Evolutionary conservation across 2,329 filamentous ascomycete species (phyloP).

Genomic region (Teratosphaeria gauchensis): DNA sequence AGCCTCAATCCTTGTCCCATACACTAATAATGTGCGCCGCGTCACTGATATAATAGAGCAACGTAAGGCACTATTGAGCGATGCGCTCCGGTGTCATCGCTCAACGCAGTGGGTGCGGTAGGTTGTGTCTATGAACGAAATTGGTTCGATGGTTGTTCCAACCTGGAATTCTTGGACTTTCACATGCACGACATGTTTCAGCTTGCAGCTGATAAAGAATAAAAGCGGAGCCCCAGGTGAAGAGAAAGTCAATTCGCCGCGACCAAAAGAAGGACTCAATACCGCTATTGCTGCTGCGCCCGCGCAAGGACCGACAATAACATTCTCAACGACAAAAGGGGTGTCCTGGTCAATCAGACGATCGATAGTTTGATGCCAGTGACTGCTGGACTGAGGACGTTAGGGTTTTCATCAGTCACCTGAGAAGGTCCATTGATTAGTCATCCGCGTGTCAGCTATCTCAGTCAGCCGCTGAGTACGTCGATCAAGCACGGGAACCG

Average conservation of each 20-base stretch:
- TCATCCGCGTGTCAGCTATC: too few species aligned
- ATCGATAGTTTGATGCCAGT: too few species aligned
- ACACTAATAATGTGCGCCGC: neutral
- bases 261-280: neutral
- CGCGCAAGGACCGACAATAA: too few species aligned
- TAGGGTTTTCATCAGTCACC: too few species aligned
- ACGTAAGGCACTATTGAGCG: neutral
- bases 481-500: too few species aligned
- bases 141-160: neutral
- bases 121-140: neutral
- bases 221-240: neutral
- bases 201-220: neutral
- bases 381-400: too few species aligned
- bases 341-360: too few species aligned
- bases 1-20: neutral
- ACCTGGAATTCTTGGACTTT: neutral
- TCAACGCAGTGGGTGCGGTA: neutral
- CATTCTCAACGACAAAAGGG: too few species aligned
- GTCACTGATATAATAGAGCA: neutral
- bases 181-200: neutral
- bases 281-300: neutral
- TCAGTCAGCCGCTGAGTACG: too few species aligned
- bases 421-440: too few species aligned
- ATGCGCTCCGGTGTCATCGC: too few species aligned
- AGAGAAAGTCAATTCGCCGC: neutral